phyloP scores from a whole-genome alignment of 2,329 filamentous ascomycete species.

The Epichloe baconii region DNA sequence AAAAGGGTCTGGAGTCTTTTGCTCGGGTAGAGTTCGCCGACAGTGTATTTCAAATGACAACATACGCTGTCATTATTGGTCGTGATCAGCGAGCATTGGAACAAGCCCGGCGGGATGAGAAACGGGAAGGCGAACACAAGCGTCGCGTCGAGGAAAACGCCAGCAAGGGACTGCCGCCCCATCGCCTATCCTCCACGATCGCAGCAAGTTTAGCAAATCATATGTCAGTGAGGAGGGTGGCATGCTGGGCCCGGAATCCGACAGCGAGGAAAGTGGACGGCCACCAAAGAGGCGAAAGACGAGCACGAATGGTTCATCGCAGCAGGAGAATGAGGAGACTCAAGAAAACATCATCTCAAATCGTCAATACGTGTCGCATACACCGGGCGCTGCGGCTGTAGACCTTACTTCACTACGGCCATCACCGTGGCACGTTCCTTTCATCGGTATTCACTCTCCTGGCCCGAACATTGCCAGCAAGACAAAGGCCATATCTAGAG shows the following conservation, averaged over 20 bases:
- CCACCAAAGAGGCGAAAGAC: slow-evolving; percentile 34
- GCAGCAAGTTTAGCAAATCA: slow-evolving; percentile 46
- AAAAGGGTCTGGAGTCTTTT: slow-evolving; percentile 40
- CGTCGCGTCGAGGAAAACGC: slow-evolving; percentile 33
- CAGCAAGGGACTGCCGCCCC: slow-evolving; percentile 37
- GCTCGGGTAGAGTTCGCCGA: slow-evolving; percentile 57
- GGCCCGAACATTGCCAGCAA: slow-evolving; percentile 45
- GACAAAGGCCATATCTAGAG: slow-evolving; percentile 60
- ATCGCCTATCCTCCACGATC: slow-evolving; percentile 35
- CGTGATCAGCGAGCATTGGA: slow-evolving; percentile 51
- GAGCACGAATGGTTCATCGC: slow-evolving; percentile 28
- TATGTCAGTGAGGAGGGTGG: slow-evolving; percentile 59
- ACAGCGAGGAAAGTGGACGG: slow-evolving; percentile 37
- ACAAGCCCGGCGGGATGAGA: slow-evolving; percentile 40
- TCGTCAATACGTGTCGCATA: slow-evolving; percentile 47
- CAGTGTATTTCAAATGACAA: slow-evolving; percentile 68
- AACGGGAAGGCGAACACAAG: slow-evolving; percentile 31
- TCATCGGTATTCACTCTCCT: slow-evolving; percentile 61
- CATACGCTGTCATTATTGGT: slow-evolving; percentile 57
- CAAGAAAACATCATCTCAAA: slow-evolving; percentile 39
- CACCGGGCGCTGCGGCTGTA: slow-evolving; percentile 43
- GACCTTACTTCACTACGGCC: slow-evolving; percentile 48
- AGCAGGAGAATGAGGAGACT: slow-evolving; percentile 29
- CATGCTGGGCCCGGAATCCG: slow-evolving; percentile 50
- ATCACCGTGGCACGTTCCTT: slow-evolving; percentile 47